Evolutionary conservation across 225 moss, liverwort and hornwort species (phyloP), one percentile per base, ranked within the genome.

Genomic region (Sphagnum tenellum): DNA sequence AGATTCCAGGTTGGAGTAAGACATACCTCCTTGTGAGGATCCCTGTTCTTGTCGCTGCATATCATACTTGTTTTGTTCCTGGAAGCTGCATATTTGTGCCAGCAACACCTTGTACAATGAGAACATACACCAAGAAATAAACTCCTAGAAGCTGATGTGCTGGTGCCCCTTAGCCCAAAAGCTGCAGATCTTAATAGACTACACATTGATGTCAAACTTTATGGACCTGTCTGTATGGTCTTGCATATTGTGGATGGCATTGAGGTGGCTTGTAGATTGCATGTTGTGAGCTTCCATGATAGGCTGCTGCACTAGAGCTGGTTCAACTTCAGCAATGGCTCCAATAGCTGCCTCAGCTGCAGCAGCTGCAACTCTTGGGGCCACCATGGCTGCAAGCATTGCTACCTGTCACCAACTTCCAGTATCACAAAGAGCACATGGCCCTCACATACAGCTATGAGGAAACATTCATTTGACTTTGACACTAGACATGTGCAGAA

Each of bases 271-370:
- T 45, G 69, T 71, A 48, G 74, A 72, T 12, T 57, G 75, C 59
- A 69, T 0, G 56, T 68, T 50, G 49, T 76, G 65, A 14, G 76
- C 76, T 75, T 86, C 85, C 75, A 85, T 67, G 12, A 83, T 75
- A 50, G 85, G 73, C 54, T 89, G 64, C 61, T 85, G 82, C 44
- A 74, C 82, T 45, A 87, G 77, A 51, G 88, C 86, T 69, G 95
- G 95, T 66, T 96, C 89, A 44, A 82, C 88, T 57, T 92, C 95
- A 12, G 75, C 84, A 49, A 96, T 77, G 49, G 92, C 86, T 54
- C 62, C 75, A 46, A 96, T 77, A 70, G 95, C 95, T 60, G 95
- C 92, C 66, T 89, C 84, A 5, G 92, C 95, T 65, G 95, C 92
- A 62, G 95, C 92, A 45, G 92, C 84, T 69, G 95, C 95, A 82